phyloP scores from a whole-genome alignment of 257 asterid species.

The Nicotiana benthamiana region DNA sequence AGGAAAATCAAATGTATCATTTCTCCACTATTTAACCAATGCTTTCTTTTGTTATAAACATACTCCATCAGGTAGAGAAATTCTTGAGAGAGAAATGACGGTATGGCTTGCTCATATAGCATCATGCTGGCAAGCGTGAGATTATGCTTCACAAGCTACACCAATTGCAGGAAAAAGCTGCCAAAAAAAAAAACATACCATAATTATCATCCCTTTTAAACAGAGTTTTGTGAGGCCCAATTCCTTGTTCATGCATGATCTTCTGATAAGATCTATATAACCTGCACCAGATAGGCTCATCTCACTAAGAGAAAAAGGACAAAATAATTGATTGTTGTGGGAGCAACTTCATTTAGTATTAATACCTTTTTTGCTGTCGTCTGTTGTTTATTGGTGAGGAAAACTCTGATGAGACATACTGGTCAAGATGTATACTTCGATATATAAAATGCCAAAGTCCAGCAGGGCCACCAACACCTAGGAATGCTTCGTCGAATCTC shows the following conservation, averaged over 20 bases:
- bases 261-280: conserved; percentile 72
- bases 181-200: conserved; percentile 35
- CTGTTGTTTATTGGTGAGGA: conserved; percentile 66
- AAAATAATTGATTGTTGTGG: neutral
- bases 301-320: neutral
- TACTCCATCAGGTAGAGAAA: neutral
- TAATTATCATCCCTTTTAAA: conserved; percentile 84
- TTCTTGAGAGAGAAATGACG: neutral
- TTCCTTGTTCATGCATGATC: conserved; percentile 73
- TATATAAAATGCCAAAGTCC: conserved; percentile 97
- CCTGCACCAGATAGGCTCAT: conserved; percentile 28
- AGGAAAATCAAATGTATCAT: neutral
- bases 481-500: conserved; percentile 32
- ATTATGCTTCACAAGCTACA: neutral
- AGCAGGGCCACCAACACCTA: conserved; percentile 77
- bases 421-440: conserved; percentile 71
- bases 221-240: conserved; percentile 87
- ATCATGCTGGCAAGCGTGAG: neutral
- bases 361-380: conserved; percentile 75
- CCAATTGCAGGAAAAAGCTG: neutral
- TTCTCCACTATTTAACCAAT: neutral
- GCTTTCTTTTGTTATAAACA: neutral
- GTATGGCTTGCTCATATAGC: neutral
- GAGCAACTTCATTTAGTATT: conserved; percentile 4
- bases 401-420: conserved; percentile 84